A percentile compares a stretch with the other conserved stretches of the same genome.
Evolutionary conservation across 2,329 filamentous ascomycete species (phyloP).

Genomic region (Simplicillium sp.): DNA sequence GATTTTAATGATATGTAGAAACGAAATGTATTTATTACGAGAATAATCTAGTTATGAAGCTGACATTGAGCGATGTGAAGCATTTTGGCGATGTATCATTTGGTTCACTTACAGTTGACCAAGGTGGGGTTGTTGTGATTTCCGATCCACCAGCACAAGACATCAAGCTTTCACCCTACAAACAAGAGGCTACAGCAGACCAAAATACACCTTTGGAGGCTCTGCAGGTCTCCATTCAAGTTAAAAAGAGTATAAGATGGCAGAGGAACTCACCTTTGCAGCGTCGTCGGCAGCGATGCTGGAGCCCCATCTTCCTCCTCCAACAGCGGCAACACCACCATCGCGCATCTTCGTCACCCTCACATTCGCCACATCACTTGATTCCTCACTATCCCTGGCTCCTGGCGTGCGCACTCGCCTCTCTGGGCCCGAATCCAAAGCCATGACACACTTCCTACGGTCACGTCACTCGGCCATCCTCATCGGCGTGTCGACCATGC

Average conservation of each 20-base stretch:
- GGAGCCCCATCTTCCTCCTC: conserved; percentile 21
- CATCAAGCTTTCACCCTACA: neutral
- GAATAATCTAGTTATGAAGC: no score
- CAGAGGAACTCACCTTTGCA: conserved; percentile 23
- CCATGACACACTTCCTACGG: conserved; percentile 89
- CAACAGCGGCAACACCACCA: neutral
- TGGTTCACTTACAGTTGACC: no score
- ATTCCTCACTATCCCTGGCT: conserved; percentile 65
- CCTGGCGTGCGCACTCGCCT: conserved; percentile 75
- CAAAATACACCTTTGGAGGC: neutral
- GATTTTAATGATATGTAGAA: no score
- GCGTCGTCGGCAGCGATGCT: conserved; percentile 19
- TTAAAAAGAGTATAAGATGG: conserved; percentile 14
- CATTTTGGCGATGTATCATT: no score
- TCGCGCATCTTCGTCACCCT: conserved; percentile 57
- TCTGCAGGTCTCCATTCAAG: no score
- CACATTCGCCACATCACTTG: conserved; percentile 86
- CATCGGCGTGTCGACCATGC: conserved; percentile 73
- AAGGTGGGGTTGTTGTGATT: no score
- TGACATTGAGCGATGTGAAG: no score
- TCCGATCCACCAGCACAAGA: no score
- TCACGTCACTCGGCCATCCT: conserved; percentile 76
- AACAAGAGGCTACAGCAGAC: neutral
- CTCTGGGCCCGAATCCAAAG: conserved; percentile 74
- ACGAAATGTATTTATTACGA: no score